Evolutionary conservation across 176 grass and related monocot genomes (phyloP).

Genomic region (Areca catechu): DNA sequence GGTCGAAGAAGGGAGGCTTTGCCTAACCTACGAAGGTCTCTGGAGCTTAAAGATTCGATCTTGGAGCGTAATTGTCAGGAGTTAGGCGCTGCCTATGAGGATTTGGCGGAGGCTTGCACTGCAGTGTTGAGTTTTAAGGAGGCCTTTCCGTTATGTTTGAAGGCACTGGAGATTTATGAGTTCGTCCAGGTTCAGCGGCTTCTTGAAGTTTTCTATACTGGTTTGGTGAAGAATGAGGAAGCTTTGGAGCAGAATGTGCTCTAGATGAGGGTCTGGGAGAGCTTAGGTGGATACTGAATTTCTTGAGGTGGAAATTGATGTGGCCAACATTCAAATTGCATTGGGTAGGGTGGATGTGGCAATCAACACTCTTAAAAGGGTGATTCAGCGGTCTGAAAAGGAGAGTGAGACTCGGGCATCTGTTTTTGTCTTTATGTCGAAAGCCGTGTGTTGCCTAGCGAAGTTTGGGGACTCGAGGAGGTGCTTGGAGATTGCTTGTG

Average conservation of each 20-base stretch:
- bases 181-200: slow-evolving; percentile 31
- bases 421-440: slow-evolving; percentile 41
- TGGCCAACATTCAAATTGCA: slow-evolving; percentile 32
- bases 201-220: slow-evolving; percentile 43
- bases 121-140: slow-evolving; percentile 39
- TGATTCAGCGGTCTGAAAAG: slow-evolving; percentile 34
- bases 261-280: slow-evolving; percentile 32
- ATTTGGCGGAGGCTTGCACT: slow-evolving; percentile 38
- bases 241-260: slow-evolving; percentile 50
- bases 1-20: slow-evolving; percentile 53
- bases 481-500: slow-evolving; percentile 58
- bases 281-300: slow-evolving; percentile 35
- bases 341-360: slow-evolving; percentile 48
- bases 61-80: slow-evolving; percentile 25
- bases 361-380: slow-evolving; percentile 37
- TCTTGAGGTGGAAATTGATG: slow-evolving; percentile 38
- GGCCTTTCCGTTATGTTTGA: slow-evolving; percentile 38
- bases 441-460: slow-evolving; percentile 40
- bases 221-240: slow-evolving; percentile 37
- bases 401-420: slow-evolving; percentile 52
- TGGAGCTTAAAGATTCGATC: slow-evolving; percentile 38
- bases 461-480: slow-evolving; percentile 39
- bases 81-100: slow-evolving; percentile 36
- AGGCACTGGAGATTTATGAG: slow-evolving; percentile 36
- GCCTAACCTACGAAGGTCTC: slow-evolving; percentile 23